phyloP scores from a whole-genome alignment of 768 basidiomycete species.

The Boletus pseudo-olivaceus region DNA sequence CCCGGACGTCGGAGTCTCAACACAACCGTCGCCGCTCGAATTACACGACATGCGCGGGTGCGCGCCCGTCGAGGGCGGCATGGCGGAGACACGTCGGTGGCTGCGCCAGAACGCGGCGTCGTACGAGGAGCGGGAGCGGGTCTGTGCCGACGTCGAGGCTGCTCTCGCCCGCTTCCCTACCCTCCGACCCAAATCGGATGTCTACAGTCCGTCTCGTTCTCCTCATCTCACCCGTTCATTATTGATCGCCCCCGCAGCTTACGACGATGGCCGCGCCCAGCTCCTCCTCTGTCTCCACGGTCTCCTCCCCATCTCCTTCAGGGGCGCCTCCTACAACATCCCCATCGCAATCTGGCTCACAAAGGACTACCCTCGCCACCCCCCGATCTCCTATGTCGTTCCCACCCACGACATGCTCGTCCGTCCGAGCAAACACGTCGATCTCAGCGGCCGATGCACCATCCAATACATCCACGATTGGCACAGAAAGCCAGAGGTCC shows the following conservation, averaged over 20 bases:
- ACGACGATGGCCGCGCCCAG: slow-evolving; percentile 92
- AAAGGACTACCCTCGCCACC: slow-evolving; percentile 73
- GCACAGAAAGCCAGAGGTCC: slow-evolving; percentile 71
- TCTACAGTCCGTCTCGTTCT: slow-evolving; percentile 54
- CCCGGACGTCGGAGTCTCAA: slow-evolving; percentile 8
- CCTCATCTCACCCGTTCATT: neutral
- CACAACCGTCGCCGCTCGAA: slow-evolving; percentile 8
- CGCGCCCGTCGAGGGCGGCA: neutral
- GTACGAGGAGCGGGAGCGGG: slow-evolving; percentile 54
- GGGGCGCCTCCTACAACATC: slow-evolving; percentile 82
- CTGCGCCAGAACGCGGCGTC: slow-evolving; percentile 58
- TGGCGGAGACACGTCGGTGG: slow-evolving; percentile 44
- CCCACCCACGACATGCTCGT: slow-evolving; percentile 91
- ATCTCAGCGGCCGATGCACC: slow-evolving; percentile 72
- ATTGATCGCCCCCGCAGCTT: slow-evolving; percentile 47
- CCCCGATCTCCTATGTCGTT: slow-evolving; percentile 88
- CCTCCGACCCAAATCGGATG: slow-evolving; percentile 75
- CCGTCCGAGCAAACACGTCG: slow-evolving; percentile 68
- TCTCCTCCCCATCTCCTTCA: slow-evolving; percentile 81
- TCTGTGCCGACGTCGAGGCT: slow-evolving; percentile 61
- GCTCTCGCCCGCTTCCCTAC: slow-evolving; percentile 52
- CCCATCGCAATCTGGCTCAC: slow-evolving; percentile 89
- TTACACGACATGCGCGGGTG: neutral
- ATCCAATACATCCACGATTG: slow-evolving; percentile 73
- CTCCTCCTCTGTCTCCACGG: slow-evolving; percentile 90